These are phyloP conservation scores for Casaregolazyma lundiana DNA, from an alignment of 1,139 yeast species.

Conservation along the genomic window DNA sequence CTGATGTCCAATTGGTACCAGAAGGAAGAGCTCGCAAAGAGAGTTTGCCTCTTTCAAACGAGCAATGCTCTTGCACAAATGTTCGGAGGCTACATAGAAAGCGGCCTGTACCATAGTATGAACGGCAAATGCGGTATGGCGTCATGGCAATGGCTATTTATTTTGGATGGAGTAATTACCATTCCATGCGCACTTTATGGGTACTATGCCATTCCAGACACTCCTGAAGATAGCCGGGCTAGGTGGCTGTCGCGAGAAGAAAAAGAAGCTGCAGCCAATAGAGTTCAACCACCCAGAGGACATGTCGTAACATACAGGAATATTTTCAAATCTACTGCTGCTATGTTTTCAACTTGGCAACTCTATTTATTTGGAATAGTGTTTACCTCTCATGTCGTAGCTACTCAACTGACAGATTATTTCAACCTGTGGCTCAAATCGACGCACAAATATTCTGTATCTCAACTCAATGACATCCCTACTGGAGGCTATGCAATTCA, in stretches of 20 bases:
- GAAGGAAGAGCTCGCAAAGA: constrained; percentile 51
- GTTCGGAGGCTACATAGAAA: constrained; percentile 38
- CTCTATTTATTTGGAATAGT: constrained; percentile 12
- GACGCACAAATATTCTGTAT: constrained; percentile 22
- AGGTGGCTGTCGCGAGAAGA: constrained; percentile 10
- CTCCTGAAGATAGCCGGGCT: constrained; percentile 40
- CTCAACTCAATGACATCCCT: constrained; percentile 33
- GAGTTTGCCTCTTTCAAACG: constrained; percentile 46
- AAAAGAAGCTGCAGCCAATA: constrained; percentile 5
- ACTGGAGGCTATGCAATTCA: constrained; percentile 44
- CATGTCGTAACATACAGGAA: neutral
- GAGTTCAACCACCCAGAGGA: no score
- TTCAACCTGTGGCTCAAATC: constrained; percentile 47
- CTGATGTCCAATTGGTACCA: constrained; percentile 58
- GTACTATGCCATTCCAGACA: constrained; percentile 61
- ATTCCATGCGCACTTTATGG: constrained; percentile 59
- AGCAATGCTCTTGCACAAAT: constrained; percentile 33
- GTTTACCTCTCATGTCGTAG: constrained; percentile 34
- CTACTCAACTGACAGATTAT: constrained; percentile 30
- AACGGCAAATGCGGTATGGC: constrained; percentile 46
- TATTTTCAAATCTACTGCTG: neutral
- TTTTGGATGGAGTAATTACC: constrained; percentile 50
- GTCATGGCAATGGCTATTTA: constrained; percentile 72
- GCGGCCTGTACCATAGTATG: constrained; percentile 49
- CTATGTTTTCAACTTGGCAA: neutral